Evolutionary conservation across 1,284 basidiomycete genomes (phyloP).

Genomic region (Trichosporon sp.): DNA sequence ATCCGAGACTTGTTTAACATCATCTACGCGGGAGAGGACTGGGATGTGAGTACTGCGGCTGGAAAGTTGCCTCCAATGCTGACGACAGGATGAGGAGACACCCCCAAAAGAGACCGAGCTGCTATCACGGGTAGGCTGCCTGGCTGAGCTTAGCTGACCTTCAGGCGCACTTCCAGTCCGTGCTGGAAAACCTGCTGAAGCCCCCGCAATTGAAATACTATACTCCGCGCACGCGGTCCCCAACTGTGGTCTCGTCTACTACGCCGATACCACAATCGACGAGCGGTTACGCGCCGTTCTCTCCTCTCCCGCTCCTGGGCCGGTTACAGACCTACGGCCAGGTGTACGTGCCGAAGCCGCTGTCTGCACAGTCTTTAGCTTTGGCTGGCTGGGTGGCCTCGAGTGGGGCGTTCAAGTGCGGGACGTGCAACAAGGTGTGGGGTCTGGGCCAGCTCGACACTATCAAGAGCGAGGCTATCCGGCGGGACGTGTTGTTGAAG

Average conservation of each 20-base stretch:
- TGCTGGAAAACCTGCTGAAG: constrained; percentile 5
- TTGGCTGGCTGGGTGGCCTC: constrained; percentile 33
- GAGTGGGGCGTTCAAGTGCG: constrained; percentile 26
- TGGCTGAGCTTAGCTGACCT: neutral
- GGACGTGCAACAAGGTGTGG: constrained; percentile 14
- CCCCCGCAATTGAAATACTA: constrained; percentile 5
- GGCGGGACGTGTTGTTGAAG: neutral
- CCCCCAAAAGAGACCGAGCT: neutral
- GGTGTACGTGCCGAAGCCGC: constrained; percentile 18
- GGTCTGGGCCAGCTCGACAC: constrained; percentile 13
- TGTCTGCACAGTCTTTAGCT: constrained; percentile 24
- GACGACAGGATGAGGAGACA: neutral
- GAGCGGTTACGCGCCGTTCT: constrained; percentile 31
- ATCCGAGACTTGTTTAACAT: neutral
- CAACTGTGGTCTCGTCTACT: constrained; percentile 25
- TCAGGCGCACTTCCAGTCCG: constrained; percentile 3
- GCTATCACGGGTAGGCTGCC: neutral
- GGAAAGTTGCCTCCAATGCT: neutral
- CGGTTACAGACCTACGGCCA: constrained; percentile 32
- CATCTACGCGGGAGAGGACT: constrained; percentile 1
- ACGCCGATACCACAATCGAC: constrained; percentile 24
- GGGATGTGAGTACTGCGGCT: neutral
- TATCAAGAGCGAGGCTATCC: neutral
- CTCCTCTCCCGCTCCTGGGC: constrained; percentile 33
- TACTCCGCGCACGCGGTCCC: neutral